Conservation (phyloP, 169 alveolate species). For the Plasmodium ovale region DNA sequence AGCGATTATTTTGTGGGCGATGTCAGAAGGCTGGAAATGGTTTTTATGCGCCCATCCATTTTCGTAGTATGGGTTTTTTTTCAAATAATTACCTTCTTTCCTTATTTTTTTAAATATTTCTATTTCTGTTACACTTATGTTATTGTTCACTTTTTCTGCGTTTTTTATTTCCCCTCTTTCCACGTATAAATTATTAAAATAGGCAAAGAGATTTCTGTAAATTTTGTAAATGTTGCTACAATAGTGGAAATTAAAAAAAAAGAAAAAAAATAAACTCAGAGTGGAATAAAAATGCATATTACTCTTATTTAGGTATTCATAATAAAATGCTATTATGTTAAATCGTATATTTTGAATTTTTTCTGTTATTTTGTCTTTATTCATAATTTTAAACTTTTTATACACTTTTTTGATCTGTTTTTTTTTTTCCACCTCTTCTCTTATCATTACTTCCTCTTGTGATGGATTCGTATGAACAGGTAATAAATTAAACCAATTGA, state of each 20-base stretch:
- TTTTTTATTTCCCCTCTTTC: neutral
- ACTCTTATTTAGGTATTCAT: neutral
- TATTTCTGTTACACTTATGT: slow-evolving; percentile 7
- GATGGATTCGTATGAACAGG: too few relatives aligned
- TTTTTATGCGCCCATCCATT: neutral
- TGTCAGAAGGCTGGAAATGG: neutral
- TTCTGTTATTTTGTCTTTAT: neutral
- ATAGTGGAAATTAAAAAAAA: slow-evolving; percentile 35
- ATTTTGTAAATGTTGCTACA: slow-evolving; percentile 38
- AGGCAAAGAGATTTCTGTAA: neutral
- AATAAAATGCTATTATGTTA: slow-evolving; percentile 19
- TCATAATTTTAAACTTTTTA: neutral
- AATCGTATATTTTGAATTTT: slow-evolving; percentile 32
- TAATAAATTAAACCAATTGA: neutral
- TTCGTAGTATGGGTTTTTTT: neutral
- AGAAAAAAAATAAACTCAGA: slow-evolving; percentile 24
- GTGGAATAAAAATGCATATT: slow-evolving; percentile 4
- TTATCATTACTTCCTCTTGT: too few relatives aligned
- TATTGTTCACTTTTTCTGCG: neutral
- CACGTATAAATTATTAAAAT: neutral
- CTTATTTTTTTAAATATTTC: slow-evolving; percentile 8
- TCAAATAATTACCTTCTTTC: neutral
- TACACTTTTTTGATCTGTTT: neutral
- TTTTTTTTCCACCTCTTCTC: neutral
- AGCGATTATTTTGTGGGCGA: neutral